Conservation (phyloP, 495 filamentous ascomycete species). For the Xylaria curta region DNA sequence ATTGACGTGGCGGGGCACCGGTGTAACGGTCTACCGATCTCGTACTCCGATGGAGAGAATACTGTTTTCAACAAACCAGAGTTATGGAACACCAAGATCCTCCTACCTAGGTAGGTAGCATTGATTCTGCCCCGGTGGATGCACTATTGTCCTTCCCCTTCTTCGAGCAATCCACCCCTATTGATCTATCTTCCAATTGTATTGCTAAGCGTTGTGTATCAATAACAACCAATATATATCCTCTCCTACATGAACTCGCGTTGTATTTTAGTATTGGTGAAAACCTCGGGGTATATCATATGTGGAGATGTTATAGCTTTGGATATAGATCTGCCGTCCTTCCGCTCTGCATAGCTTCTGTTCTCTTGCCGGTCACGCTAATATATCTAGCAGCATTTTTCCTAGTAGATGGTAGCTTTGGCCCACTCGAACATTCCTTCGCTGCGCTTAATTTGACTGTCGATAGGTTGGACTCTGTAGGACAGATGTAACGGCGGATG, state of each 20-base stretch:
- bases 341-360: neutral
- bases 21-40: neutral
- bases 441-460: neutral
- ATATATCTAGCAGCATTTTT: neutral
- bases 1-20: neutral
- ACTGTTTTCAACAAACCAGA: neutral
- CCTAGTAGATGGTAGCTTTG: neutral
- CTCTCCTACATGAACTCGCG: neutral
- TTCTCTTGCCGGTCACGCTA: neutral
- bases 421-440: neutral
- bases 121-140: neutral
- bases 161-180: neutral
- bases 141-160: neutral
- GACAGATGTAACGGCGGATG: neutral
- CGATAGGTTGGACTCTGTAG: neutral
- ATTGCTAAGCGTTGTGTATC: neutral
- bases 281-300: neutral
- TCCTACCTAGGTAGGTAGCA: neutral
- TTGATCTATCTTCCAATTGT: neutral
- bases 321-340: neutral
- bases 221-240: neutral
- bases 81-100: neutral
- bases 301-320: neutral
- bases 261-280: neutral
- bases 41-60: neutral